Evolutionary conservation across 192 early-diverging fungal species (phyloP), one percentile per base, ranked within the genome.

Genomic region (Linnemannia schmuckeri): DNA sequence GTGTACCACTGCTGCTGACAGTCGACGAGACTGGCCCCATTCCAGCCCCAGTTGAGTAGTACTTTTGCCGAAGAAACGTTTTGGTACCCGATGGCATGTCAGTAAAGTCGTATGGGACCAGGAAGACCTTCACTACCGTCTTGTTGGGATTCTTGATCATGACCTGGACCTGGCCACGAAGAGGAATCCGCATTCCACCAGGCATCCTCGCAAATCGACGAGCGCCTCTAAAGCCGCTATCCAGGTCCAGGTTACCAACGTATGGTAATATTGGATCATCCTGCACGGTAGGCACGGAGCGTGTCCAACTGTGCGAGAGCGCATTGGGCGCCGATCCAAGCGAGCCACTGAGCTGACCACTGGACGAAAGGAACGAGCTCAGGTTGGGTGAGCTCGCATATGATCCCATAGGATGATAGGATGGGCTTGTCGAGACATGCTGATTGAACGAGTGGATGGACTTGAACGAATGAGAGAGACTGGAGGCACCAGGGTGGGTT

Each of bases 1-100:
- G 78, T 22, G 87, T 83, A 33, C 74, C 88, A 38, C 81, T 73
- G 12, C n/a, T 72, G n/a, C 77, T 77, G 61, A 38, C 47, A n/a
- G 75, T 74, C 4, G 80, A 44, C 35, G 77, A 52, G 17, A 44
- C 46, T 15, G 83, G 63, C 15, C 82, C 83, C 54, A 79, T 74
- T 8, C 82, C 76, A 37, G 74, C 40, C 7, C 84, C 66, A 10
- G 90, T 81, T 3, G 90, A 85, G 77, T 96, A 96, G 8, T 91
- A 93, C 76, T 96, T 97, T 88, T 96, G 95, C 33, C 96, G 91
- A 18, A 97, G 78, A 81, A 97, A 95, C 8, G 96, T 97, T 75
- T 95, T 96, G n/a, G 90, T 89, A 37, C 86, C 79, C 6, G 91
- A 72, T 2, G 95, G 95, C 94, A 97, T 94, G 68, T 95, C 94